Percentiles rank a stretch among this genome's conserved stretches.
Conservation (phyloP, 116 monocot genomes). For the Trichopus zeylanicus region DNA sequence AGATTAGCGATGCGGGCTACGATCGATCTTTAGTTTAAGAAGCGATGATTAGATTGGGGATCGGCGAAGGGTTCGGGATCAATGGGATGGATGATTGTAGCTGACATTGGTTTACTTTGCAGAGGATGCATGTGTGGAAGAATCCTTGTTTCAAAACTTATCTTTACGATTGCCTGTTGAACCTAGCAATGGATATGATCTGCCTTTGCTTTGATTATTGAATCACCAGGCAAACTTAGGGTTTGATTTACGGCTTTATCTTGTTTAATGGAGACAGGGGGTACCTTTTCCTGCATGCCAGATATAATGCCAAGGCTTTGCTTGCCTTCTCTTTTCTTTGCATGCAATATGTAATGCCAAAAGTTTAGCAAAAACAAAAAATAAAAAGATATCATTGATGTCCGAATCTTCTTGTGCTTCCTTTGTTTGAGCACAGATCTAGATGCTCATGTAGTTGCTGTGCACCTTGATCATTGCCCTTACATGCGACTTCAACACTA, state of each 20-base stretch:
- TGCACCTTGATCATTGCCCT: not conserved
- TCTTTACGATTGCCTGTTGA: not conserved
- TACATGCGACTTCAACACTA: not conserved
- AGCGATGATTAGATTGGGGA: constrained; percentile 1
- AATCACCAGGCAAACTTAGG: constrained; percentile 12
- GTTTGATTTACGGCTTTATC: not conserved
- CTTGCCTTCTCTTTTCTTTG: not conserved
- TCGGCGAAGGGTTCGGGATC: not conserved
- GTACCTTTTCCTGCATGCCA: not conserved
- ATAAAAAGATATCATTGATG: too few relatives aligned
- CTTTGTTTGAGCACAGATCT: too few relatives aligned
- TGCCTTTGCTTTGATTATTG: constrained; percentile 5
- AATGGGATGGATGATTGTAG: constrained; percentile 9
- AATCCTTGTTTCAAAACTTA: not conserved
- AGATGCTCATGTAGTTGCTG: too few relatives aligned
- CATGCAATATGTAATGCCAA: too few relatives aligned
- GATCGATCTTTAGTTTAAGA: not conserved
- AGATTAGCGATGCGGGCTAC: not conserved
- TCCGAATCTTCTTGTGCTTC: too few relatives aligned
- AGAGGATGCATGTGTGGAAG: constrained; percentile 1
- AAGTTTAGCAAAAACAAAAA: too few relatives aligned
- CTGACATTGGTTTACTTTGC: too few relatives aligned
- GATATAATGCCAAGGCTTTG: constrained; percentile 7
- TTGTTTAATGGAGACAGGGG: constrained; percentile 8
- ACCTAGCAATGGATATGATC: not conserved